Conservation (phyloP, 345 rosid species). For the Salix caprea region DNA sequence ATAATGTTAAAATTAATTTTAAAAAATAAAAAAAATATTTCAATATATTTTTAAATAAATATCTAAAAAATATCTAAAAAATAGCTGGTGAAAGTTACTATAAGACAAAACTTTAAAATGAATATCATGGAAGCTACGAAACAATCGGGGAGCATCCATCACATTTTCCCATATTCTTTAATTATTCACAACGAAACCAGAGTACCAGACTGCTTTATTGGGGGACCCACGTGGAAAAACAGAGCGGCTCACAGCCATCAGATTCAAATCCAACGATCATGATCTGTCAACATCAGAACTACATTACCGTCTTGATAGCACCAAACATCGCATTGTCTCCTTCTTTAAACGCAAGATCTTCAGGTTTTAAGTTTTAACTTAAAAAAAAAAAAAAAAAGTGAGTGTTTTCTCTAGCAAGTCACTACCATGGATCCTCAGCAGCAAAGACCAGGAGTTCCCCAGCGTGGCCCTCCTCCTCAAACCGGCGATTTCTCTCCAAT, state of each 20-base stretch:
- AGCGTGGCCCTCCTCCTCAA: slow-evolving; percentile 23
- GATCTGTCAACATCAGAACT: not conserved
- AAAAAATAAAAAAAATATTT: no score
- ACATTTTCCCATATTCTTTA: no score
- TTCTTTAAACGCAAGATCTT: not conserved
- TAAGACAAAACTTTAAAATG: no score
- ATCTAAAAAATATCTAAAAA: no score
- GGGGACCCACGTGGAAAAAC: not conserved
- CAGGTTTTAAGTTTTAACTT: not conserved
- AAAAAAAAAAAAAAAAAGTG: not conserved
- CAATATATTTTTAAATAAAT: no score
- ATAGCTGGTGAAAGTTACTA: no score
- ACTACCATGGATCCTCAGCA: slow-evolving; percentile 11
- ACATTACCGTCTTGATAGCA: not conserved
- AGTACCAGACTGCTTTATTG: no score
- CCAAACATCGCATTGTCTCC: not conserved
- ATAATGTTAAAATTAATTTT: no score
- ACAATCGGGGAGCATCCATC: no score
- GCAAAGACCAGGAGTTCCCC: slow-evolving; percentile 28
- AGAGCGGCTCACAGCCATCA: not conserved
- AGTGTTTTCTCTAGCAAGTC: not conserved
- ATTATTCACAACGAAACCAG: no score
- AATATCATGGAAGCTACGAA: no score
- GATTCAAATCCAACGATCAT: not conserved
- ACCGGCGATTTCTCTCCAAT: slow-evolving; percentile 29